These are phyloP conservation scores for Begonia peltatifolia DNA, from an alignment of 306 rosid genomes.

Conservation along the genomic window DNA sequence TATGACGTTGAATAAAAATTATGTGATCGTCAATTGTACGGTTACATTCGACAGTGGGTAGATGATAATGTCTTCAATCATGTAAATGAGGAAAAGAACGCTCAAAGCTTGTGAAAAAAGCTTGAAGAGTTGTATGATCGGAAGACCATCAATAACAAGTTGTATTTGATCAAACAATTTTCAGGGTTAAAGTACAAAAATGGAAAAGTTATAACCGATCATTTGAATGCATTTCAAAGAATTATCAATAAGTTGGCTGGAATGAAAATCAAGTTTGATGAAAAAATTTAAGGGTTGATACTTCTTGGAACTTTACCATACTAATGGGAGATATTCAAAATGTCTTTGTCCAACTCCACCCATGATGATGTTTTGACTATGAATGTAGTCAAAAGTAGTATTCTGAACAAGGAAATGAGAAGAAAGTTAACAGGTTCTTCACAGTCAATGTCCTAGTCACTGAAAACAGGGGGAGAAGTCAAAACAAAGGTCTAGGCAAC, in stretches of 20 bases:
- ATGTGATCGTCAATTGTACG: not conserved
- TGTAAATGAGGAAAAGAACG: too few species aligned
- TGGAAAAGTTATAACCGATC: not conserved
- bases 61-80: not conserved
- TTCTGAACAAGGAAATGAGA: slow-evolving; percentile 3
- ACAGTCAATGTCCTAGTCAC: not conserved
- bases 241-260: not conserved
- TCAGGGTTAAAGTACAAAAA: not conserved
- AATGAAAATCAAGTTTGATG: slow-evolving; percentile 1
- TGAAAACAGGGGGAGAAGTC: not conserved
- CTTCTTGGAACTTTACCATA: not conserved
- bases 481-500: not conserved
- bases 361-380: not conserved
- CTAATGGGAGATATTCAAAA: not conserved
- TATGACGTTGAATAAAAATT: not conserved
- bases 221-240: slow-evolving; percentile 1
- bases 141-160: not conserved
- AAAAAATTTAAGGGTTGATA: not conserved
- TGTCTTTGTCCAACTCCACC: not conserved
- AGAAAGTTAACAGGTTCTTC: not conserved
- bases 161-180: not conserved
- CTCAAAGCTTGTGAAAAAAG: not conserved
- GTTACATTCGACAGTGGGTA: not conserved
- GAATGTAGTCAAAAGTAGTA: not conserved
- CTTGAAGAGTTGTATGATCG: not conserved